Conservation (phyloP, 176 grass and related monocot species). For the Luzula sylvatica region DNA sequence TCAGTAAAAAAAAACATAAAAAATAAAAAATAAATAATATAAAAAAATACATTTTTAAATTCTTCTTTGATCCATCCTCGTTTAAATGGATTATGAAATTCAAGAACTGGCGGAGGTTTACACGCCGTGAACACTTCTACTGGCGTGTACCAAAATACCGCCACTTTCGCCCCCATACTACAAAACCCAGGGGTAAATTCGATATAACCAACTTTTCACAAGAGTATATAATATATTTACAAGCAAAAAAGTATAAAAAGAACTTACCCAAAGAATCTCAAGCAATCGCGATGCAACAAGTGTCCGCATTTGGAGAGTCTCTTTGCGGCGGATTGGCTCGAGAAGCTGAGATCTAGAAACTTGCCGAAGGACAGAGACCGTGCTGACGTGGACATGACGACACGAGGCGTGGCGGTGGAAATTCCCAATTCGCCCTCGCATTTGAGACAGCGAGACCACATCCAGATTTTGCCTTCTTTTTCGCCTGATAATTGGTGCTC, state of each 20-base stretch:
- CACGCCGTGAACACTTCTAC: constrained; percentile 66
- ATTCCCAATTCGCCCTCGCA: constrained; percentile 49
- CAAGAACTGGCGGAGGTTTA: constrained; percentile 54
- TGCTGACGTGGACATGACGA: constrained; percentile 56
- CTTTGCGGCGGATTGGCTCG: constrained; percentile 62
- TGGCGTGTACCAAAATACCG: constrained; percentile 74
- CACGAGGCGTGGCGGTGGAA: constrained; percentile 40
- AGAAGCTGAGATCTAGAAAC: constrained; percentile 94
- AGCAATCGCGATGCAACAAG: constrained; percentile 70
- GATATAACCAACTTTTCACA: no score
- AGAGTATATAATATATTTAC: no score
- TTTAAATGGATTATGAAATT: constrained; percentile 50
- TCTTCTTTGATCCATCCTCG: constrained; percentile 53
- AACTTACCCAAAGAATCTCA: constrained; percentile 85
- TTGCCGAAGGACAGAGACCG: constrained; percentile 80
- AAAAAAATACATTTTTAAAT: constrained; percentile 49
- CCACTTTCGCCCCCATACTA: constrained; percentile 83
- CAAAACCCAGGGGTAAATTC: constrained; percentile 10
- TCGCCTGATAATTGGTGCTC: constrained; percentile 43
- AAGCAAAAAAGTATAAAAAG: background rate
- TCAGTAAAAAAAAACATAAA: constrained; percentile 3
- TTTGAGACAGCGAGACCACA: constrained; percentile 88
- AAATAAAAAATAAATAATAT: background rate
- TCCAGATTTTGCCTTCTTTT: constrained; percentile 75
- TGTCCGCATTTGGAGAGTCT: constrained; percentile 78